These are phyloP conservation scores for Arthroderma sp. DNA, from an alignment of 2,329 filamentous ascomycete species.

Conservation along the genomic window DNA sequence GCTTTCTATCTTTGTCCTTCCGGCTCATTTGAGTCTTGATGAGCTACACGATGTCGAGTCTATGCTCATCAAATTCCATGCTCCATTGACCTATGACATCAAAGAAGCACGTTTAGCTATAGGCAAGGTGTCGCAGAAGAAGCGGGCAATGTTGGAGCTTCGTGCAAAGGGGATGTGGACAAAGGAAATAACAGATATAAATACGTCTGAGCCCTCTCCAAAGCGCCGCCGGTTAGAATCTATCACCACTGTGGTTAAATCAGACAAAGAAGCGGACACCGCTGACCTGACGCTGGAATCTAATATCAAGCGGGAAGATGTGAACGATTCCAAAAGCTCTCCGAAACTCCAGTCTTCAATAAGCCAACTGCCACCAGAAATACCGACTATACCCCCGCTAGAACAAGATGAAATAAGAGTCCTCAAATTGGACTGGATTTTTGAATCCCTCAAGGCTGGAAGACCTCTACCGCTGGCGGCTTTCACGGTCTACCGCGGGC, in stretches of 20 bases:
- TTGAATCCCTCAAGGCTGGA: constrained; percentile 33
- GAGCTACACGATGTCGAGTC: constrained; percentile 53
- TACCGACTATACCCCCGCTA: neutral
- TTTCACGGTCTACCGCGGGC: constrained; percentile 41
- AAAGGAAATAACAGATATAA: constrained; percentile 19
- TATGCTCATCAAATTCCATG: constrained; percentile 41
- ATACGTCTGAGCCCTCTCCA: constrained; percentile 9
- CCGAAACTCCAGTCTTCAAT: constrained; percentile 8
- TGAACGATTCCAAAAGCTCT: constrained; percentile 1
- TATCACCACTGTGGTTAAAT: neutral
- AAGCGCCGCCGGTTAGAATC: constrained; percentile 19
- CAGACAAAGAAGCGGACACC: constrained; percentile 7
- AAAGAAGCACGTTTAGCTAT: constrained; percentile 61
- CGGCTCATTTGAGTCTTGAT: constrained; percentile 52
- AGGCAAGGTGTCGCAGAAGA: constrained; percentile 56
- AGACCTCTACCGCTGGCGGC: constrained; percentile 32
- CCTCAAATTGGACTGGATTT: constrained; percentile 42
- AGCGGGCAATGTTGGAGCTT: constrained; percentile 66
- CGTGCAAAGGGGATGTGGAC: constrained; percentile 49
- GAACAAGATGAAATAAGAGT: constrained; percentile 25
- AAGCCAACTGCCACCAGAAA: neutral
- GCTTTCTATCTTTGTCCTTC: constrained; percentile 60
- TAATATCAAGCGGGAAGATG: constrained; percentile 17
- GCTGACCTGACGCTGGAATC: constrained; percentile 21
- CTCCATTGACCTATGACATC: constrained; percentile 56